Conservation (phyloP, 805 yeast genomes). For the Blastobotrys chiropterorum region DNA sequence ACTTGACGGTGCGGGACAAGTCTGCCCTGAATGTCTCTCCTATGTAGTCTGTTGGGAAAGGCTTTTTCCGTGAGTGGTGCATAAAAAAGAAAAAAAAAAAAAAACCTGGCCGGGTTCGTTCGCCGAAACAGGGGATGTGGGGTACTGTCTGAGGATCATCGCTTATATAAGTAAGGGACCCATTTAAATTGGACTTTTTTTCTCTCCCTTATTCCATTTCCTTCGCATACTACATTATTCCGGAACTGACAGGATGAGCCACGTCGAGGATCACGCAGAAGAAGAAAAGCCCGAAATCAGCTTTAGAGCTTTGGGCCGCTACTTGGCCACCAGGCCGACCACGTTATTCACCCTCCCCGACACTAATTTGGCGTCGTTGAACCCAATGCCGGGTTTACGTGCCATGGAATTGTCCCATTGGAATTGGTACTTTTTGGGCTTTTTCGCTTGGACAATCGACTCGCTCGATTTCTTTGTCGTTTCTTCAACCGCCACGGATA, state of each 20-base stretch:
- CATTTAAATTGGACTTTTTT: too few species aligned
- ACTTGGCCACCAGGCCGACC: slow-evolving; percentile 11
- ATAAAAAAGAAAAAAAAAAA: too few species aligned
- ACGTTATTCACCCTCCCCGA: slow-evolving; percentile 13
- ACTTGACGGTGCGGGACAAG: too few species aligned
- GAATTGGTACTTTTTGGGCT: slow-evolving; percentile 53
- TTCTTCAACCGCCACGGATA: slow-evolving; percentile 44
- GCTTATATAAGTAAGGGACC: too few species aligned
- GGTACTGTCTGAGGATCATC: too few species aligned
- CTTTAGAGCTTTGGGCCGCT: not conserved
- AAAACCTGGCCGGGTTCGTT: too few species aligned
- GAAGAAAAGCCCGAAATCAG: slow-evolving; percentile 13
- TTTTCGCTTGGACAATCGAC: slow-evolving; percentile 62
- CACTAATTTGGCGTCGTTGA: slow-evolving; percentile 28
- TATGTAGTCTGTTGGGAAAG: too few species aligned
- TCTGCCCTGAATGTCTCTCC: too few species aligned
- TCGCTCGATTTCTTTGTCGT: slow-evolving; percentile 64
- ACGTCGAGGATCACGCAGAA: too few species aligned
- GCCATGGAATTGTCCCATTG: slow-evolving; percentile 47
- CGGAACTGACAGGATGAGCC: too few species aligned
- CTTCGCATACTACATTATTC: slow-evolving; percentile 21
- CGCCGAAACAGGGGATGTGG: too few species aligned
- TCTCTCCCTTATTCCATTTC: not conserved
- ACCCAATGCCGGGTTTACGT: slow-evolving; percentile 54
- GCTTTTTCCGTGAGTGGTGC: too few species aligned